Evolutionary conservation across 2,329 filamentous ascomycete species (phyloP), one percentile per base, ranked within the genome.

Genomic region (Didymella sp.): DNA sequence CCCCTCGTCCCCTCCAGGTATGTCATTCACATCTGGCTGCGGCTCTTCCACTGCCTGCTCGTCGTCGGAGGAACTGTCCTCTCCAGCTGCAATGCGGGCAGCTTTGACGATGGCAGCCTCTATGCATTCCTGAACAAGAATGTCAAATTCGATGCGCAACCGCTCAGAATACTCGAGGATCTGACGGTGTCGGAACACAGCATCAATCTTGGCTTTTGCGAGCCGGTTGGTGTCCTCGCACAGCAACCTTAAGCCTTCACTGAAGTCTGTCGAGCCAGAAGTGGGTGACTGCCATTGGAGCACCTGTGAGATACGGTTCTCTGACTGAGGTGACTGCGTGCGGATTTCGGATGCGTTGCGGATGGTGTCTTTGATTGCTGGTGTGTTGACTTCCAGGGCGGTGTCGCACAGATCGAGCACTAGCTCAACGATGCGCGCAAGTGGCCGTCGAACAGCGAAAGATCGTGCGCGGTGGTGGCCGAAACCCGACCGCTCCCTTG

Each of bases 131-230:
- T 98, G 92, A 2, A 99, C 94, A 56, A 97, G 83, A 24, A 96
- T 86, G 25, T 94, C 90, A 69, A 97, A 96, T 70, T 99, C 95
- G 43, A 97, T 85, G 4, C 96, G 90, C 62, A 99, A 96, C 28
- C 96, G 88, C 77, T 99, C 95, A 0, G 93, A 89, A 73, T 99
- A 99, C 74, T 99, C 95, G 28, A 99, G 88, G 47, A 98, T 96
- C 67, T 89, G 89, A 47, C 94, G 89, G 75, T 98, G 92, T 30
- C 95, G 90, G 62, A 96, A 87, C 6, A 98, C 91, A 4, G 94
- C 91, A 69, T 99, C 95, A 1, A 98, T 91, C 74, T 99, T 99
- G 41, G 89, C 85, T 69, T 88, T 91, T 24, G 93, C 90, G 35
- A 92, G 85, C 69, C 85, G 88, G 73, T 95, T 92, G 0, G 93